Evolutionary conservation across 164 flowering plant species (phyloP), one percentile per base, ranked within the genome.

Genomic region (Malania oleifera): DNA sequence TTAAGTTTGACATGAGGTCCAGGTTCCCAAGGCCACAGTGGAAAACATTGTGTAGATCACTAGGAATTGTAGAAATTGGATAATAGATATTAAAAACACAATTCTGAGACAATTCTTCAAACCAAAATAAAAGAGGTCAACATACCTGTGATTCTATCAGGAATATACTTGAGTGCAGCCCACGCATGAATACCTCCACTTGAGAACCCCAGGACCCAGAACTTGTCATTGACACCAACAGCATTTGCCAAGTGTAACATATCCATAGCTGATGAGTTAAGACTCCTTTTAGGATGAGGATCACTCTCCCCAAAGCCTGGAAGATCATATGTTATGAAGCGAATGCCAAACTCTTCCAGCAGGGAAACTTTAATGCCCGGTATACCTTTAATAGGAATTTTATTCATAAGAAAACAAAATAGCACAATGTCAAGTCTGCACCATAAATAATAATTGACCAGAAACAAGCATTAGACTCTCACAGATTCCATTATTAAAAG

Each of bases 221-320:
- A 50, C 29, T 27, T 47, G 51, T 47, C 34, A 27, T 2, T 12
- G 0, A 50, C 13, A 15, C 29, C 28, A 50, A 50, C n/a, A 27
- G 53, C 53, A 50, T 50, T 17, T 23, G 29, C 53, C 53, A 50
- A 25, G 29, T 6, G n/a, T 6, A 50, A 17, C 0, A 50, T 11
- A 27, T 50, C 53, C 4, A 0, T 3, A 10, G 53, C 53, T 50
- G 53, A 50, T 12, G 53, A 24, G 53, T 50, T 50, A 11, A 50
- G 29, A 12, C n/a, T 50, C 1, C 53, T 23, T 15, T 50, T 50
- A n/a, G 53, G 29, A 50, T 50, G 53, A 7, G 53, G 53, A 27
- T 50, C 53, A 50, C 53, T 50, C 53, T 50, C 53, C 28, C 53
- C 53, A 50, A 50, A 50, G 13, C 53, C 53, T 5, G 53, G 53